Base-by-base conservation (phyloP, 805 yeast genomes). In the Jamesozyma piceae region DNA sequence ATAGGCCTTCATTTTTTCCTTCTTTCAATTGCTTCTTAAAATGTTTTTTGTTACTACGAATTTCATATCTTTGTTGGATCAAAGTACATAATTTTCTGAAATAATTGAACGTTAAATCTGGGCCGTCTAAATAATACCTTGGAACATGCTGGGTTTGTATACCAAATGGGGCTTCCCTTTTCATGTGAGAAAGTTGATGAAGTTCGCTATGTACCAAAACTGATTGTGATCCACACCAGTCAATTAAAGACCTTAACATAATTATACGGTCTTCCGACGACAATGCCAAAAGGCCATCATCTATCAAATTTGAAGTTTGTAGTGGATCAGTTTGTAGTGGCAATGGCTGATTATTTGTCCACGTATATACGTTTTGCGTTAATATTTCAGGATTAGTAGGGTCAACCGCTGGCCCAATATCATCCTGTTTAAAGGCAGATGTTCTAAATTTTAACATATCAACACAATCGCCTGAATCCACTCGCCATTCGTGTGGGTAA, bases 401-500 rank as follows among this genome's bases (percentile, higher is more conserved):
- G 33, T 51, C 55, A 21, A 48, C 53, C 6, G 45, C 45, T 5
- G 37, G 35, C 13, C 38, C 48, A 21, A 39, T 37, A 15, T 53
- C 55, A 38, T 52, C 50, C 2, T 37, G 35, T 21, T 40, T 28
- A 38, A 50, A 45, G 6, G 27, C 5, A 18, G 42, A 15, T 3
- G 14, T n/a, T 27, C 24, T 27, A 18, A 27, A 17, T 27, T 33
- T 26, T 4, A 18, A 29, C 0, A 31, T 13, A 3, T 5, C 20
- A 43, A 29, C 27, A 17, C 14, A n/a, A 11, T 15, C 3, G 5
- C 3, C 19, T 9, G 13, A 11, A 26, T 14, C 32, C 5, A 18
- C 9, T 33, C 50, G 45, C 61, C 61, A 56, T 45, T 54, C 57
- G 13, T 39, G 43, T 15, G 61, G 61, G 36, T 53, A 54, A 11